Conservation (phyloP, 1,284 basidiomycete genomes). For the Tremellales sp. region DNA sequence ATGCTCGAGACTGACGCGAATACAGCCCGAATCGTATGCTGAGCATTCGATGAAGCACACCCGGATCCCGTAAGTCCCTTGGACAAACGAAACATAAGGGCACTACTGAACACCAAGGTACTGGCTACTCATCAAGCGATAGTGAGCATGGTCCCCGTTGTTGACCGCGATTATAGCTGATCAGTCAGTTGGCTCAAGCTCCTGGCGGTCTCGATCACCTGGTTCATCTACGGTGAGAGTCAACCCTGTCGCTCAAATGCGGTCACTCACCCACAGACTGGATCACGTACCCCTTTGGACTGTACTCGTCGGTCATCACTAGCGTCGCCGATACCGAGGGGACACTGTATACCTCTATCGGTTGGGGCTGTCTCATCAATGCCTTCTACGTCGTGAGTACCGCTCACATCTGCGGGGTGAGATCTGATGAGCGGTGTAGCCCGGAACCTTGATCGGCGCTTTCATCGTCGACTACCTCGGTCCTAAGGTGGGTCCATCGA, state of each 20-base stretch:
- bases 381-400: constrained; percentile 58
- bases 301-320: constrained; percentile 69
- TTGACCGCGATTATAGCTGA: neutral
- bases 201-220: constrained; percentile 35
- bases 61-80: constrained; percentile 33
- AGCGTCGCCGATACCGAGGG: constrained; percentile 19
- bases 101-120: constrained; percentile 54
- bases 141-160: constrained; percentile 62
- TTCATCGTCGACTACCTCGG: constrained; percentile 41
- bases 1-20: neutral
- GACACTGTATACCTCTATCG: constrained; percentile 33
- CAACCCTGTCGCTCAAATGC: constrained; percentile 51
- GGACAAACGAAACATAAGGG: neutral
- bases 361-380: constrained; percentile 49
- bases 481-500: constrained; percentile 18
- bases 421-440: constrained; percentile 7
- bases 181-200: constrained; percentile 30
- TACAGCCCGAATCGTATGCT: constrained; percentile 48
- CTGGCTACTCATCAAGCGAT: constrained; percentile 70
- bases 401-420: constrained; percentile 54
- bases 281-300: constrained; percentile 60
- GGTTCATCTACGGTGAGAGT: constrained; percentile 69
- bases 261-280: constrained; percentile 10
- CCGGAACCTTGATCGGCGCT: constrained; percentile 31
- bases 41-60: constrained; percentile 62